A percentile compares a stretch with the other conserved stretches of the same genome.
Conservation (phyloP, 202 grass and related monocot species). For the Schoenoplectus tabernaemontani region DNA sequence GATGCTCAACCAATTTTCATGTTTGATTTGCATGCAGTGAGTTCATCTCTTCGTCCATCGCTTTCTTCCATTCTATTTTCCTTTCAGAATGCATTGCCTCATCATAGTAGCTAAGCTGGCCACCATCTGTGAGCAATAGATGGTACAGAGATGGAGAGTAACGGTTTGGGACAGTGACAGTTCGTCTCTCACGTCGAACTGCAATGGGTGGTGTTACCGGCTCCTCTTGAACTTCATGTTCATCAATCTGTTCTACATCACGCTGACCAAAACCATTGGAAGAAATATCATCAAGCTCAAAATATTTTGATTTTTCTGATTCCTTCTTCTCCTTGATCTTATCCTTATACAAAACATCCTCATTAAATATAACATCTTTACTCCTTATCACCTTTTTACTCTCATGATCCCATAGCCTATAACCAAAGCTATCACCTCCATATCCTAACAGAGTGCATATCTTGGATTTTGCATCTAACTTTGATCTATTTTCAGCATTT, state of each 20-base stretch:
- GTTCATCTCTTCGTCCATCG: not conserved
- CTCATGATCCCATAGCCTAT: not conserved
- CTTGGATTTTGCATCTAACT: not conserved
- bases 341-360: conserved; percentile 32
- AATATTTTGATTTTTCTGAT: conserved; percentile 24
- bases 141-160: conserved; percentile 1
- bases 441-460: conserved; percentile 8
- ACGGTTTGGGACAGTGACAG: not conserved
- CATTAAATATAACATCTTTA: conserved; percentile 15
- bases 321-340: conserved; percentile 25
- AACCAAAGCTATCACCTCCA: conserved; percentile 1
- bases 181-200: not conserved
- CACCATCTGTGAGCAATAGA: not conserved
- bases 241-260: conserved; percentile 6
- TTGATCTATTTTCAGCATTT: not conserved
- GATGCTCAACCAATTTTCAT: not conserved
- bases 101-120: not conserved
- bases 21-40: not conserved
- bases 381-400: conserved; percentile 9
- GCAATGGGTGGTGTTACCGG: not conserved
- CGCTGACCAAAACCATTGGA: not conserved
- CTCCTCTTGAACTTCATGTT: not conserved
- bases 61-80: not conserved
- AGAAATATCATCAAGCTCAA: conserved; percentile 7
- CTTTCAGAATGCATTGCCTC: not conserved